A percentile compares a stretch with the other conserved stretches of the same genome.
Evolutionary conservation across 345 rosid species (phyloP).

Genomic region (Lepidium didymum): DNA sequence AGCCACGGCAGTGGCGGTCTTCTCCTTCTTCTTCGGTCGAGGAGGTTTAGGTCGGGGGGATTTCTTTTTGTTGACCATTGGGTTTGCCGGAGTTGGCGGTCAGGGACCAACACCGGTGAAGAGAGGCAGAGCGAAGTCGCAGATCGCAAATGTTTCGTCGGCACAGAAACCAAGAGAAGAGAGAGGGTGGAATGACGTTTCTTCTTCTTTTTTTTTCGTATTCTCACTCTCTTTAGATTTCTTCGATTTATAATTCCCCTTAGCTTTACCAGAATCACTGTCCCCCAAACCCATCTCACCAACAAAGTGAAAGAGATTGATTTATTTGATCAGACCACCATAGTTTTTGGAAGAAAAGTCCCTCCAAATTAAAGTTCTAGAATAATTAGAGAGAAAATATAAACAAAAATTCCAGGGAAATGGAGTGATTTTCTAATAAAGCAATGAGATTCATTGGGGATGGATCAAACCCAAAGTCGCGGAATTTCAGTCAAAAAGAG

Average conservation of each 20-base stretch:
- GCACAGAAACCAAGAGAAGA: no score
- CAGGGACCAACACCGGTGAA: no score
- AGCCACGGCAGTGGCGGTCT: no score
- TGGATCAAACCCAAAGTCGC: slow-evolving; percentile 26
- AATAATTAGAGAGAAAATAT: background rate
- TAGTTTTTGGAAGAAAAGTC: background rate
- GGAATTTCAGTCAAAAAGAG: slow-evolving; percentile 32
- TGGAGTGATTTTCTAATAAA: slow-evolving; percentile 8
- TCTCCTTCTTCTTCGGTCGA: no score
- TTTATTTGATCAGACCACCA: slow-evolving; percentile 5
- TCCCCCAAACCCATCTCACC: slow-evolving; percentile 25
- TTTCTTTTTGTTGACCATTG: no score
- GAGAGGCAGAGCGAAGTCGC: no score
- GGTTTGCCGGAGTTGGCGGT: no score
- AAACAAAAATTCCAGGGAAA: background rate
- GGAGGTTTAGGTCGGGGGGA: no score
- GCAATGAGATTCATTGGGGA: slow-evolving; percentile 21
- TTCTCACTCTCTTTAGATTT: slow-evolving; percentile 30
- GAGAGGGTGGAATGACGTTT: no score
- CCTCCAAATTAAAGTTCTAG: background rate
- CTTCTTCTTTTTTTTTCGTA: slow-evolving; percentile 41
- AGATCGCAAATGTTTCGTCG: no score
- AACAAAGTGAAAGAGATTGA: background rate
- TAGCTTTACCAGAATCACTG: background rate
- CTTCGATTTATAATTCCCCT: slow-evolving; percentile 12